These are phyloP conservation scores for Stevia rebaudiana DNA, from an alignment of 140 eudicot genomes.

Conservation along the genomic window DNA sequence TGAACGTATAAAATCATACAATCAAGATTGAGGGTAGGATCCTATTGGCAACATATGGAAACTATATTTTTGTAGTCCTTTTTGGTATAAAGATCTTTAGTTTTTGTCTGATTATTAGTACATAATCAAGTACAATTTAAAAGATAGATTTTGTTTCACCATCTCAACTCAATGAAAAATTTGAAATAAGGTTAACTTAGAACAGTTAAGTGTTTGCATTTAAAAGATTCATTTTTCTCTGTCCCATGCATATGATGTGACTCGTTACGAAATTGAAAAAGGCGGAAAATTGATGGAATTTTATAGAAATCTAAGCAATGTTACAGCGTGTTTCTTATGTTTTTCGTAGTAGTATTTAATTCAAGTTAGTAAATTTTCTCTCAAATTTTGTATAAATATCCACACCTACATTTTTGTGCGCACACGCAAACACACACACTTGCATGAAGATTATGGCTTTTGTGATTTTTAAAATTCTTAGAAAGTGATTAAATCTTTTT, in stretches of 20 bases:
- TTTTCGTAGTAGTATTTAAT: neutral
- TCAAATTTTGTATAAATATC: no score
- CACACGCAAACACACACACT: neutral
- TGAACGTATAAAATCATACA: neutral
- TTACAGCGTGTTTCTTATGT: neutral
- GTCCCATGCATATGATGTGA: neutral
- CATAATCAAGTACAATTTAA: neutral
- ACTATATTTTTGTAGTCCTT: neutral
- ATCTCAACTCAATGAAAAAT: neutral
- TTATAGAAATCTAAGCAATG: neutral
- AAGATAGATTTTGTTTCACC: neutral
- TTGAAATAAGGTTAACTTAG: neutral
- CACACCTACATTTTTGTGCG: neutral
- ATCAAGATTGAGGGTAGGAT: neutral
- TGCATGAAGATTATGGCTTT: neutral
- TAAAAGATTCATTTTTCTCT: neutral
- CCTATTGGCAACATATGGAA: neutral
- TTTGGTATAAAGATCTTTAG: slow-evolving; percentile 13
- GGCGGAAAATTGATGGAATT: neutral
- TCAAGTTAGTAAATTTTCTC: neutral
- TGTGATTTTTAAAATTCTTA: no score
- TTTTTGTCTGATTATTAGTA: neutral
- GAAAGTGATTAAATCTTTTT: no score
- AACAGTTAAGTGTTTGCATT: neutral
- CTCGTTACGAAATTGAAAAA: neutral